Base-by-base conservation (phyloP, 371 early-diverging fungal genomes). In the Mycotypha africana region DNA sequence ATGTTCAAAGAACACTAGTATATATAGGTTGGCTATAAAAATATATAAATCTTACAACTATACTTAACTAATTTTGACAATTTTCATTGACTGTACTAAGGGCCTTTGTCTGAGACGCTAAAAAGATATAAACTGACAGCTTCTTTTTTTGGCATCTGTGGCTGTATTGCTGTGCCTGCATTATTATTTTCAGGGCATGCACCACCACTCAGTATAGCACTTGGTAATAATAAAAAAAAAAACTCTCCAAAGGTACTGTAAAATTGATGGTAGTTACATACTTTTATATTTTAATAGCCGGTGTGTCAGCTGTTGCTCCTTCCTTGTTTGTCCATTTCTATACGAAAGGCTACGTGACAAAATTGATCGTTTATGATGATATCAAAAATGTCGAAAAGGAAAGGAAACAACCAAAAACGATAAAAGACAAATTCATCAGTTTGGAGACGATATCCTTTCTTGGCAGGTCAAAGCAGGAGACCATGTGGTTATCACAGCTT, bases 61-160 rank as follows among this genome's bases (percentile, higher is more conserved):
- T 23, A 9, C 12, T 28, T 21, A 38, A 24, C 7, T 20, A 21
- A 16, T 10, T 28, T 8, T 28, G 28, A 28, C 11, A 11, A 28
- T 28, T 28, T 11, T 8, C 11, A 28, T 28, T 28, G 5, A 28
- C 5, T 8, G 36, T 39, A 33, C 21, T 31, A 28, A 72, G 73
- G 73, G 8, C 73, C 73, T 1, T 68, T 72, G 52, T 47, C 62
- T 0, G 67, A 73, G 10, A 67, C 68, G 3, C 54, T 73, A 42
- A 67, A 59, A 47, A 42, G 60, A 50, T 73, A 73, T 24, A 73
- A 73, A 51, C 66, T 68, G 60, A 69, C 67, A 37, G 69, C 74
- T 17, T 66, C 74, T 2, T 53, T 73, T 36, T 73, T 73, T 56
- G 64, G 66, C 25, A 28, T 63, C 8, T 73, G 74, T 54, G 74